phyloP scores from a whole-genome alignment of 495 filamentous ascomycete species.

The Durotheca rogersii region DNA sequence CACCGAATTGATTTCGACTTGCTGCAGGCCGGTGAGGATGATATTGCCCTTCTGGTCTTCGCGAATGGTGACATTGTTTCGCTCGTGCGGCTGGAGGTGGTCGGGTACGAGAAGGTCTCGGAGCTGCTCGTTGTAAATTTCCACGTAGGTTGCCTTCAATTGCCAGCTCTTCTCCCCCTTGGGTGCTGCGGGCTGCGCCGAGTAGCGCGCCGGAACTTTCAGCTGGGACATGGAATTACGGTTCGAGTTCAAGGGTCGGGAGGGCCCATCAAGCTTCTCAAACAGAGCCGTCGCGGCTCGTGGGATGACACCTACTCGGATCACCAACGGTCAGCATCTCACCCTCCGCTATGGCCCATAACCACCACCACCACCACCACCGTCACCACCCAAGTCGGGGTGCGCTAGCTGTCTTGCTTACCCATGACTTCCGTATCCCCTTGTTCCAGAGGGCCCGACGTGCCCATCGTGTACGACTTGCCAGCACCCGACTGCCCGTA shows the following conservation, averaged over 20 bases:
- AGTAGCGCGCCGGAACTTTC: slow-evolving; percentile 79
- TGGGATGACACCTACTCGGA: slow-evolving; percentile 76
- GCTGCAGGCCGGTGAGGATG: slow-evolving; percentile 81
- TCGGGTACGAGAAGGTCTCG: slow-evolving; percentile 89
- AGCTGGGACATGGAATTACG: slow-evolving; percentile 73
- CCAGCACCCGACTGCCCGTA: slow-evolving; percentile 99
- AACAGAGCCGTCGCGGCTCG: slow-evolving; percentile 87
- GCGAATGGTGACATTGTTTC: slow-evolving; percentile 76
- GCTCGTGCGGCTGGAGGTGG: slow-evolving; percentile 63
- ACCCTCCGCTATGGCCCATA: too few relatives aligned
- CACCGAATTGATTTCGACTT: slow-evolving; percentile 87
- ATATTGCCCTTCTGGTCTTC: slow-evolving; percentile 97
- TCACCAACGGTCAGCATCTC: too few relatives aligned
- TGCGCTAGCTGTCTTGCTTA: slow-evolving; percentile 45
- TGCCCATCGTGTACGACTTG: slow-evolving; percentile 99
- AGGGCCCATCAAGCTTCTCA: slow-evolving; percentile 73
- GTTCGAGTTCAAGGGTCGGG: slow-evolving; percentile 49
- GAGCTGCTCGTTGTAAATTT: slow-evolving; percentile 98
- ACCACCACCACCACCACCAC: too few relatives aligned
- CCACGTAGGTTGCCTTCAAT: slow-evolving; percentile 93
- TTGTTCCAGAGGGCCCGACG: slow-evolving; percentile 83
- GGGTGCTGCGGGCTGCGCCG: slow-evolving; percentile 56
- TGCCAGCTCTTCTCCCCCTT: slow-evolving; percentile 82
- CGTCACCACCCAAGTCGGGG: not conserved
- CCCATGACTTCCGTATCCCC: slow-evolving; percentile 74